Percentiles rank a stretch among this genome's conserved stretches.
Conservation (phyloP, 2,329 filamentous ascomycete species). For the Chrysoporthe austroafricana region DNA sequence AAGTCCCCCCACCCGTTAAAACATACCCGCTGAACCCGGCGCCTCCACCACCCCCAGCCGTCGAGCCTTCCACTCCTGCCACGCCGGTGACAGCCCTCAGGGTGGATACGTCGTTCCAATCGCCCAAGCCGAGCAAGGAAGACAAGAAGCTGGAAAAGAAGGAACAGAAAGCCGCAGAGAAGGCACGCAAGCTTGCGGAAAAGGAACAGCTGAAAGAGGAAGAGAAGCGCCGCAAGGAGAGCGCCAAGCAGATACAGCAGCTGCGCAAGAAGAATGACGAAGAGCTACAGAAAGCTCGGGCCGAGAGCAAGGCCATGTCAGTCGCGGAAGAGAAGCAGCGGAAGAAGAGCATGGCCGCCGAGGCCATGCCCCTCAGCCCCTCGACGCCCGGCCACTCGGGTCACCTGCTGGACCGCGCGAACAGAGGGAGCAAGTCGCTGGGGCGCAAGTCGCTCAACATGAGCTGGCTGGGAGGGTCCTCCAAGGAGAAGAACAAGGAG, state of each 20-base stretch:
- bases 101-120: constrained; percentile 46
- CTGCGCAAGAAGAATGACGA: constrained; percentile 59
- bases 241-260: constrained; percentile 41
- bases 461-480: constrained; percentile 44
- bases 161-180: constrained; percentile 62
- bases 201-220: constrained; percentile 51
- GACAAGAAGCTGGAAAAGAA: constrained; percentile 71
- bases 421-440: constrained; percentile 77
- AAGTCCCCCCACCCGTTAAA: constrained; percentile 29
- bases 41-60: constrained; percentile 35
- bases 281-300: constrained; percentile 65
- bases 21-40: constrained; percentile 37
- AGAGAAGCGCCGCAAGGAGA: constrained; percentile 48
- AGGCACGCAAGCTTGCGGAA: constrained; percentile 48
- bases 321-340: constrained; percentile 53
- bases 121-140: constrained; percentile 54
- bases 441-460: constrained; percentile 75
- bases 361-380: constrained; percentile 34
- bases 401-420: constrained; percentile 65
- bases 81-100: constrained; percentile 53
- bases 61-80: constrained; percentile 32
- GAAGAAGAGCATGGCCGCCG: constrained; percentile 47
- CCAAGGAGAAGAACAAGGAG: constrained; percentile 37
- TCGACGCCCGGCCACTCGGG: constrained; percentile 31
- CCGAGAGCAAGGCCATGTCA: constrained; percentile 67